Evolutionary conservation across 805 yeast genomes (phyloP).

Genomic region (Kazachstania taianensis): DNA sequence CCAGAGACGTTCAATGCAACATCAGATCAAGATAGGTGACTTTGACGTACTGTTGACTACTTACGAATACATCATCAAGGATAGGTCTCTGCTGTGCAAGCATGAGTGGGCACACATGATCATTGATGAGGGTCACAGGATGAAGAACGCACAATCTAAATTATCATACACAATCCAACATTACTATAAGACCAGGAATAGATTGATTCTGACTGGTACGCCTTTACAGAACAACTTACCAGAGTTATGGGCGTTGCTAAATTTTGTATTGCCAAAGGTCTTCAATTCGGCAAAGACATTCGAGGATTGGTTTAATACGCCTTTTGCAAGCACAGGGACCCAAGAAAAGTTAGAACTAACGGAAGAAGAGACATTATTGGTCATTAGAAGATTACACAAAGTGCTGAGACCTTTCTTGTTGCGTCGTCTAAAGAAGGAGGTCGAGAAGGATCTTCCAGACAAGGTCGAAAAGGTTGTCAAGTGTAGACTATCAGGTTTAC

Average conservation of each 20-base stretch:
- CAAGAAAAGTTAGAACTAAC: conserved; percentile 73
- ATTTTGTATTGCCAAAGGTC: conserved; percentile 73
- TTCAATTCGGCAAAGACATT: conserved; percentile 79
- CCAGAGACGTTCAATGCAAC: conserved; percentile 56
- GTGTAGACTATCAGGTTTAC: conserved; percentile 68
- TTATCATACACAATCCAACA: conserved; percentile 60
- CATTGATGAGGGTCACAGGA: conserved; percentile 84
- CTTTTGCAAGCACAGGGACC: conserved; percentile 75
- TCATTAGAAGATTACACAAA: conserved; percentile 76
- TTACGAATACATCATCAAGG: conserved; percentile 71
- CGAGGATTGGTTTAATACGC: conserved; percentile 86
- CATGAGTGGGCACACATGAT: conserved; percentile 79
- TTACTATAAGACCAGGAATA: conserved; percentile 63
- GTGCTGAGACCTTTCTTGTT: conserved; percentile 76
- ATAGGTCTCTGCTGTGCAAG: conserved; percentile 57
- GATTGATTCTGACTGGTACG: conserved; percentile 80
- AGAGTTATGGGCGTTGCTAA: conserved; percentile 75
- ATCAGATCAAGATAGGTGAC: conserved; percentile 54
- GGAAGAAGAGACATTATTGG: conserved; percentile 77
- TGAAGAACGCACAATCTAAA: conserved; percentile 72
- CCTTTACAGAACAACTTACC: conserved; percentile 80
- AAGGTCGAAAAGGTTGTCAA: conserved; percentile 75
- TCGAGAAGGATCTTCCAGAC: conserved; percentile 76
- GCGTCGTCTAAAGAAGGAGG: conserved; percentile 79
- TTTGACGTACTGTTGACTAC: conserved; percentile 74